Conservation (phyloP, 140 eudicot species). For the Senecio squalidus region DNA sequence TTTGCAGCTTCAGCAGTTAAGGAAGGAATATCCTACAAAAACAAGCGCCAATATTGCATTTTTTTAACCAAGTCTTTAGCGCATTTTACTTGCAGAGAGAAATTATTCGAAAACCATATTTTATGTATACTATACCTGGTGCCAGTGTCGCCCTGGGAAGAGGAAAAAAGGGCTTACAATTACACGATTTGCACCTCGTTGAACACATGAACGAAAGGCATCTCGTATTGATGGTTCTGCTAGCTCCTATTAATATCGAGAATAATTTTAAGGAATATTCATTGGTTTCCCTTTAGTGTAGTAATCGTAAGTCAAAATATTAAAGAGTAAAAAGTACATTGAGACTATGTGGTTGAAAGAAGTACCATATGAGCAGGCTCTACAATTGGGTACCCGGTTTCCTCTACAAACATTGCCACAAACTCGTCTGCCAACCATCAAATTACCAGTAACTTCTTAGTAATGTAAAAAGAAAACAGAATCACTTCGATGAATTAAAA, state of each 20-base stretch:
- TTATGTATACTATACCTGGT: conserved; percentile 50
- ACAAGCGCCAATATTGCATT: neutral
- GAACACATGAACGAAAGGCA: conserved; percentile 74
- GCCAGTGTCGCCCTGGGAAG: conserved; percentile 95
- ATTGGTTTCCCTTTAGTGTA: too few species aligned
- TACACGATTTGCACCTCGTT: conserved; percentile 80
- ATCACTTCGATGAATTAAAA: too few species aligned
- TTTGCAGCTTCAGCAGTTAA: conserved; percentile 93
- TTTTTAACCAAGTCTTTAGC: neutral
- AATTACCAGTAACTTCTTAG: neutral
- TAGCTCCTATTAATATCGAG: conserved; percentile 46
- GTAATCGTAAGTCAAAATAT: too few species aligned
- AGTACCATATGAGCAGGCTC: conserved; percentile 98
- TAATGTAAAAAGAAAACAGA: neutral
- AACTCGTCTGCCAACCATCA: conserved; percentile 70
- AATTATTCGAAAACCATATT: neutral
- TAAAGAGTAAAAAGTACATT: neutral
- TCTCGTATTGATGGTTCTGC: conserved; percentile 83
- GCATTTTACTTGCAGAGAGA: neutral
- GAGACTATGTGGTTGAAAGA: neutral
- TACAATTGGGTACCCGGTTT: conserved; percentile 79
- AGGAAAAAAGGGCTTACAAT: conserved; percentile 93
- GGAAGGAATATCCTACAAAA: conserved; percentile 77
- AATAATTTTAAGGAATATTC: conserved; percentile 9
- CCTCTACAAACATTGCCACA: conserved; percentile 71